Evolutionary conservation across 202 grass and related monocot genomes (phyloP).

Genomic region (Eragrostis tef): DNA sequence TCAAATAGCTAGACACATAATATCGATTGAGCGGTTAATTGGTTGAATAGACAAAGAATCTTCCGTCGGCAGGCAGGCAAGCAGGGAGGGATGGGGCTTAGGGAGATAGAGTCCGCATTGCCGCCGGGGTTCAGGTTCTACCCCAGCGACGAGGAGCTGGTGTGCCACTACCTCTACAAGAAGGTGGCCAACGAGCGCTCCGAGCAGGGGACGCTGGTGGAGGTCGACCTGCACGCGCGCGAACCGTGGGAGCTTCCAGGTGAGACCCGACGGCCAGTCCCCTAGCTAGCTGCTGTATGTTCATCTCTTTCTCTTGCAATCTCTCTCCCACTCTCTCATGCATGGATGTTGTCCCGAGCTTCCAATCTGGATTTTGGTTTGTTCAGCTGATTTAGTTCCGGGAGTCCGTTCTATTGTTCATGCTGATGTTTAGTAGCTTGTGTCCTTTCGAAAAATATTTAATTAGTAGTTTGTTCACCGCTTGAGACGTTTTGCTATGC

Average conservation of each 20-base stretch:
- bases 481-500: neutral
- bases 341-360: neutral
- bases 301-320: neutral
- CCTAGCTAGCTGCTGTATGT: neutral
- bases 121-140: conserved; percentile 97
- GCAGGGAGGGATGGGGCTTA: conserved; percentile 61
- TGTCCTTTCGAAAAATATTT: too few species aligned
- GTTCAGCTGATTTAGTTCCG: neutral
- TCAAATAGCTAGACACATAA: neutral
- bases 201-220: conserved; percentile 72
- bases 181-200: conserved; percentile 77
- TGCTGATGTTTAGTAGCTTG: neutral
- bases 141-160: conserved; percentile 94
- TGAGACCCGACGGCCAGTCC: neutral
- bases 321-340: too few species aligned
- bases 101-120: conserved; percentile 79
- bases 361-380: neutral
- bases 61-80: neutral
- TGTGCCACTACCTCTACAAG: conserved; percentile 93
- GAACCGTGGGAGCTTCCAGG: conserved; percentile 96
- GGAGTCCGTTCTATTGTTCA: neutral
- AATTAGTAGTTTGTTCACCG: too few species aligned
- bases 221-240: conserved; percentile 82
- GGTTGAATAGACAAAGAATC: neutral
- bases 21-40: neutral